phyloP scores from a whole-genome alignment of 805 yeast species.

The Barnettozyma populi region DNA sequence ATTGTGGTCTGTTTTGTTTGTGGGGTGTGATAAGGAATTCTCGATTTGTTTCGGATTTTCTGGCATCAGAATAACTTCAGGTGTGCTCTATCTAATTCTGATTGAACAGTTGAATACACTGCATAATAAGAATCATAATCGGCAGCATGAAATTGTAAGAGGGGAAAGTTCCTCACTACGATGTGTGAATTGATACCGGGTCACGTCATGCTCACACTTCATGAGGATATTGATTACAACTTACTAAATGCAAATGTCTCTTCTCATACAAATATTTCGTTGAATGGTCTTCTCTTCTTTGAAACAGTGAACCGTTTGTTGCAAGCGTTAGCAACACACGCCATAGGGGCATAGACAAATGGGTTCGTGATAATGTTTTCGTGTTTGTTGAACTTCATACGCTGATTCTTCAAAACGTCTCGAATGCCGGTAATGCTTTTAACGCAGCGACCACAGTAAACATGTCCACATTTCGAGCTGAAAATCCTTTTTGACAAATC shows the following conservation, averaged over 20 bases:
- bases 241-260: background rate
- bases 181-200: too few species aligned
- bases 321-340: constrained; percentile 55
- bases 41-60: background rate
- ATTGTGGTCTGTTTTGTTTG: background rate
- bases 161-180: too few species aligned
- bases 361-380: constrained; percentile 28
- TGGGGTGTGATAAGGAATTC: background rate
- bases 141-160: too few species aligned
- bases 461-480: constrained; percentile 72
- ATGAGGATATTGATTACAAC: too few species aligned
- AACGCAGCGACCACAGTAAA: constrained; percentile 82
- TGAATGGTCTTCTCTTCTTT: constrained; percentile 39
- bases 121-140: too few species aligned
- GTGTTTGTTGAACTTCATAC: constrained; percentile 17
- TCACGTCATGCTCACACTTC: too few species aligned
- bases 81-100: too few species aligned
- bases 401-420: constrained; percentile 14
- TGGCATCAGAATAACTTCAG: too few species aligned
- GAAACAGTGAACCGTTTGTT: constrained; percentile 33
- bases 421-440: constrained; percentile 49
- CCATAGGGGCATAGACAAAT: constrained; percentile 46
- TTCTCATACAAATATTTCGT: constrained; percentile 43
- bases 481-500: constrained; percentile 64
- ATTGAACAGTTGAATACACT: too few species aligned